phyloP scores from a whole-genome alignment of 2,329 filamentous ascomycete species.

The Grosmannia huntii region DNA sequence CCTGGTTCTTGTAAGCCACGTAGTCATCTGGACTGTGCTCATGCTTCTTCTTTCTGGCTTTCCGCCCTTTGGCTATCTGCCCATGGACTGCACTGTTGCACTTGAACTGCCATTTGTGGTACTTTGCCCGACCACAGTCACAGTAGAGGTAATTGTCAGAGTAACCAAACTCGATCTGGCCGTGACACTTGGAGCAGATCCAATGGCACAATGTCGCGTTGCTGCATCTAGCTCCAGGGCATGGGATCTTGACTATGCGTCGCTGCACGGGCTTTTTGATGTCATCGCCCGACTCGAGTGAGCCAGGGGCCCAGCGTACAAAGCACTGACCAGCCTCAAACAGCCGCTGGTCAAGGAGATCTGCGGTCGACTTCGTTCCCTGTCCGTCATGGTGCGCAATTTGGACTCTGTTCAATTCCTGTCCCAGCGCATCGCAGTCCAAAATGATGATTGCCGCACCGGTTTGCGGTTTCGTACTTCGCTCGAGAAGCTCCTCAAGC shows the following conservation, averaged over 20 bases:
- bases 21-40: neutral
- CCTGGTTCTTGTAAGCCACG: neutral
- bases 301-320: neutral
- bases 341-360: neutral
- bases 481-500: neutral
- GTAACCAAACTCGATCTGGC: constrained; percentile 17
- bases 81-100: constrained; percentile 19
- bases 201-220: constrained; percentile 3
- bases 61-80: neutral
- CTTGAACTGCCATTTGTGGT: constrained; percentile 18
- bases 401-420: neutral
- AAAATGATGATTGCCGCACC: neutral
- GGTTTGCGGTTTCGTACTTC: neutral
- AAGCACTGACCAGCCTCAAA: constrained; percentile 1
- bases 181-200: constrained; percentile 15
- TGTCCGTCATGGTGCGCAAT: neutral
- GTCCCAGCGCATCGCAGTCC: constrained; percentile 1
- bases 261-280: constrained; percentile 15
- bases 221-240: constrained; percentile 17
- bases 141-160: constrained; percentile 23
- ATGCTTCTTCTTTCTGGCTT: neutral
- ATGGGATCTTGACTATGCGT: constrained; percentile 20
- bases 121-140: constrained; percentile 21
- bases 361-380: neutral
- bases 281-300: neutral